phyloP scores from a whole-genome alignment of 768 basidiomycete genomes.

The Lepiota venenata region DNA sequence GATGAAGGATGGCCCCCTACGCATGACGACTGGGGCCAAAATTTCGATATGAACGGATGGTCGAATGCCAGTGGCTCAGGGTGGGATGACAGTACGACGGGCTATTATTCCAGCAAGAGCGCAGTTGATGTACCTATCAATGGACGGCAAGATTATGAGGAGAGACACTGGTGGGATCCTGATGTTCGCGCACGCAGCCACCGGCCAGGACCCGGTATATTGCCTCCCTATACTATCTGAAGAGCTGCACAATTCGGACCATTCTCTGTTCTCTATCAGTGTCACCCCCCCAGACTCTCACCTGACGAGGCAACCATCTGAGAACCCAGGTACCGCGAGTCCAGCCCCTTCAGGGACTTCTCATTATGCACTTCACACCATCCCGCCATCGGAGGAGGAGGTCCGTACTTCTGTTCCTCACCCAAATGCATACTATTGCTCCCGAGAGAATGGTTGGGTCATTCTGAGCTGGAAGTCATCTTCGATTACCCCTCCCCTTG shows the following conservation, averaged over 20 bases:
- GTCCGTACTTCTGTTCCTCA: constrained; percentile 72
- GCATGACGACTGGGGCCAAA: constrained; percentile 16
- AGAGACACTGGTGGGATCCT: constrained; percentile 67
- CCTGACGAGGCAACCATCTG: constrained; percentile 12
- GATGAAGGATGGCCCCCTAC: constrained; percentile 8
- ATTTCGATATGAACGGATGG: constrained; percentile 16
- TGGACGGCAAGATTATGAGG: constrained; percentile 58
- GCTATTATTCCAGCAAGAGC: constrained; percentile 19
- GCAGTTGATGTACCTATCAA: constrained; percentile 45
- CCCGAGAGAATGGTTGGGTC: constrained; percentile 81
- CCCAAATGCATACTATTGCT: constrained; percentile 80
- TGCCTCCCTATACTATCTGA: constrained; percentile 69
- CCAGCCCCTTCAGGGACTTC: constrained; percentile 22
- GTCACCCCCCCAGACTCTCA: constrained; percentile 25
- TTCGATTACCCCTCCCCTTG: constrained; percentile 56
- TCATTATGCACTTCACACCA: constrained; percentile 12
- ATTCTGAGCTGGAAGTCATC: constrained; percentile 69
- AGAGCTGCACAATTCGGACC: constrained; percentile 66
- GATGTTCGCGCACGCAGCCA: constrained; percentile 36
- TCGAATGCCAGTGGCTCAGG: background rate
- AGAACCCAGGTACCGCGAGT: constrained; percentile 12
- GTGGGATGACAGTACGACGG: constrained; percentile 15
- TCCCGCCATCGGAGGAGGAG: constrained; percentile 52
- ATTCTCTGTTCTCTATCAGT: constrained; percentile 64
- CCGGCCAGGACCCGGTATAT: constrained; percentile 69